These are phyloP conservation scores for Pseudogymnoascus sp. DNA, from an alignment of 2,329 filamentous ascomycete genomes.

Conservation along the genomic window DNA sequence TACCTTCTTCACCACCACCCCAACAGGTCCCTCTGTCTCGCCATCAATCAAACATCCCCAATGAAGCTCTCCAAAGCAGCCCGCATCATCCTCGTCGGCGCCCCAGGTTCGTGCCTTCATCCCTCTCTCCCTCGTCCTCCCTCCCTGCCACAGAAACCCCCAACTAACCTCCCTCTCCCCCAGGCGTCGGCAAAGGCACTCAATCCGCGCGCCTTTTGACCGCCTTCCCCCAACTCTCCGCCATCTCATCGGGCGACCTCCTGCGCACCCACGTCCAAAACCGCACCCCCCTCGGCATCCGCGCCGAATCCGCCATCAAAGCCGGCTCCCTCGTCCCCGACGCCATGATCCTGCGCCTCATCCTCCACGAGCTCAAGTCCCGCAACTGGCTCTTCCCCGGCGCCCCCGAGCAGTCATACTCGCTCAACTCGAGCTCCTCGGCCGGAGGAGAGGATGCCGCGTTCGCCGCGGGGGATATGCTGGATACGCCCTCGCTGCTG, in stretches of 20 bases:
- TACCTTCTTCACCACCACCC: background rate
- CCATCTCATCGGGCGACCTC: conserved; percentile 90
- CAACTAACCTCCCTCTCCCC: background rate
- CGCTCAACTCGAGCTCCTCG: conserved; percentile 19
- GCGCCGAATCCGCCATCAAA: conserved; percentile 84
- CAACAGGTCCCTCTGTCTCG: background rate
- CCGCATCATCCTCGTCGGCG: conserved; percentile 87
- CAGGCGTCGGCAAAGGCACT: conserved; percentile 88
- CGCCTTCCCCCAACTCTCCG: conserved; percentile 79
- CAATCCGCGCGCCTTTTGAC: conserved; percentile 83
- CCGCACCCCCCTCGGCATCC: conserved; percentile 54
- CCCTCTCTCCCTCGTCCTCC: background rate
- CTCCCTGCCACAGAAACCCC: background rate
- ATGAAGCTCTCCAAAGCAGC: conserved; percentile 73
- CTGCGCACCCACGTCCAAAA: conserved; percentile 82
- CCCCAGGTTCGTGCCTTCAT: conserved; percentile 42
- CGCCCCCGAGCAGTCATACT: conserved; percentile 29
- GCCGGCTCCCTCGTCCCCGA: conserved; percentile 86
- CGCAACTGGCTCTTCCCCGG: conserved; percentile 68
- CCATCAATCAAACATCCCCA: conserved; percentile 17
- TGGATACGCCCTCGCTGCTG: conserved; percentile 26
- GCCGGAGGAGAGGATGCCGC: conserved; percentile 29
- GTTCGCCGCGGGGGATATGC: conserved; percentile 30
- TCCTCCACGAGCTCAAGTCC: conserved; percentile 76
- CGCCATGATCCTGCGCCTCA: conserved; percentile 82